Base-by-base conservation (phyloP, 768 basidiomycete species). In the Boletus tomentosulus region DNA sequence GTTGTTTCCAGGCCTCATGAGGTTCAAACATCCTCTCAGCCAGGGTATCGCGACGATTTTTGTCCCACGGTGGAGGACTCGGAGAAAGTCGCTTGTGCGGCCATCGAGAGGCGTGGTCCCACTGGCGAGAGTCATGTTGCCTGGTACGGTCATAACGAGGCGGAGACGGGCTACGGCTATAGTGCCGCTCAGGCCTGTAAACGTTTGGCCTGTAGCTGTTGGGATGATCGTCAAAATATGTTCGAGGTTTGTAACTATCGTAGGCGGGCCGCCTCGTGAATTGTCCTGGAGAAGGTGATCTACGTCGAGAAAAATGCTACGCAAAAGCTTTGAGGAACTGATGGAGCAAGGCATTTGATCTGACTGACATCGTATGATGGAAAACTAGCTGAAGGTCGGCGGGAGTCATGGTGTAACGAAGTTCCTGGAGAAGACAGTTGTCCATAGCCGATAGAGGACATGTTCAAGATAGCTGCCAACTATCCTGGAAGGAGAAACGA, bases 1-100 rank as follows among this genome's bases (percentile, higher is more conserved):
- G 68, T 58, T 85, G 80, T 64, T 84, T 86, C 87, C 88, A 89
- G 31, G 74, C 70, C 19, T 86, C 83, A 33, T 85, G 86, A 31
- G 87, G 86, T 64, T 89, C 88, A 62, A 89, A 83, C 75, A 83
- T 80, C 58, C 85, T 76, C 55, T 78, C 72, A 12, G 76, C 72
- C 45, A 74, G 67, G 53, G 65, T 67, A 53, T 76, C 76, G 48
- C 73, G 71, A 53, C 67, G 65, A 43, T 38, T 61, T 57, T 69
- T 67, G 48, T 65, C 63, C 69, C 66, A 65, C 50, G 66, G 54
- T 34, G 57, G 62, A 54, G 74, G 67, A 54, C 68, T 68, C n/a
- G 66, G 73, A 24, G 73, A 61, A 41, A 71, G 67, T 56, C 77
- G 71, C 58, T 78, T 72, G 34, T 82, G 60, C 42, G 70, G 71